Evolutionary conservation across 2,329 filamentous ascomycete species (phyloP), one percentile per base, ranked within the genome.

Genomic region (Curvularia verruculosa): DNA sequence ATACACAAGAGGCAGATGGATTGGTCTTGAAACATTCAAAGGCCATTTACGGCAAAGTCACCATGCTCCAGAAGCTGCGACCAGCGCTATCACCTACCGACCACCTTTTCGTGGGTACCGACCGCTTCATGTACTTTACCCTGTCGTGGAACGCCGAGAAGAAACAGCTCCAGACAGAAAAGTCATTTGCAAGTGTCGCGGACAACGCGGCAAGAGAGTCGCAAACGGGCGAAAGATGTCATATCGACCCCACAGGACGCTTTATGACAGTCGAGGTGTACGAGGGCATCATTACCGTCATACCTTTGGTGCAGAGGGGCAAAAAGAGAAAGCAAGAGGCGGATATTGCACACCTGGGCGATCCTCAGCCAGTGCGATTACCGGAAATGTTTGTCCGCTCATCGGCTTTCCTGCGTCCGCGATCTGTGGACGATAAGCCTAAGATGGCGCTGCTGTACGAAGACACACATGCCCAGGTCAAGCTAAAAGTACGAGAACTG

Each of bases 21-120:
- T 48, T 76, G 46, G 76, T 80, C 1, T 83, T 93, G 56, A 82
- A 85, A 31, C 85, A 86, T 62, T 89, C 90, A 3, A 89, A 88
- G 69, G 81, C 87, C 60, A 83, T 98, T 53, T 94, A 94, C 74
- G 95, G 94, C 73, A 91, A 89, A 65, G 88, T 98, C 65, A 89
- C 90, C 7, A 91, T 97, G 82, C 84, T 97, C 13, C 86, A 95
- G 70, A 89, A 87, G 69, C 82, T 99, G 46, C 87, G 87, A 24
- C 92, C 93, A 5, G 86, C 87, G 47, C 86, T 91, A 65, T 87
- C 88, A 26, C 78, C 83, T 5, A 91, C 88, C 46, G 92, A 98
- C 66, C 86, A 97, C 60, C 85, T 99, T 59, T 96, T 99, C 73
- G 85, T 99, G 55, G 94, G 92, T 48, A 99, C 95, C 45, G 90